These are phyloP conservation scores for Mortierella hygrophila DNA, from an alignment of 192 early-diverging fungal genomes.

Conservation along the genomic window DNA sequence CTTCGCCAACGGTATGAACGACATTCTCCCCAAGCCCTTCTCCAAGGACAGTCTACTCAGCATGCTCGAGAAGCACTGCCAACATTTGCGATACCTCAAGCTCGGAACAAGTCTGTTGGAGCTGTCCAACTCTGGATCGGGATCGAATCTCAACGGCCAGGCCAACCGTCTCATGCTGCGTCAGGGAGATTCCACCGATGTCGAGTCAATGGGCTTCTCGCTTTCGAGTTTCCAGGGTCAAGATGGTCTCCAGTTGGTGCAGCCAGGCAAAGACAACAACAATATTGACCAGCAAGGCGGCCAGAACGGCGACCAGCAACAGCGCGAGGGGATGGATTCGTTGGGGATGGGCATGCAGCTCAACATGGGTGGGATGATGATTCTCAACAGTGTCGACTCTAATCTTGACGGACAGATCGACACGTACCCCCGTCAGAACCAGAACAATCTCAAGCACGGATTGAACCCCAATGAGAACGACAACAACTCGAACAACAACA, in stretches of 20 bases:
- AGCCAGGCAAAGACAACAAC: neutral
- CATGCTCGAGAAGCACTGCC: constrained; percentile 69
- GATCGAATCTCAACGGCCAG: constrained; percentile 6
- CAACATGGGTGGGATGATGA: constrained; percentile 33
- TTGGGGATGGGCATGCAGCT: constrained; percentile 28
- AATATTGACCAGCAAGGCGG: constrained; percentile 9
- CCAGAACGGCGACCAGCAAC: constrained; percentile 7
- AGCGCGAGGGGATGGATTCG: constrained; percentile 11
- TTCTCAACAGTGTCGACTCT: constrained; percentile 29
- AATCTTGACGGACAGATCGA: neutral
- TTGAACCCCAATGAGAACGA: constrained; percentile 6
- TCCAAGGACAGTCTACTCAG: constrained; percentile 56
- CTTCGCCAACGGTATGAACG: constrained; percentile 76
- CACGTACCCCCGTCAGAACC: neutral
- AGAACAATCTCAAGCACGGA: constrained; percentile 22
- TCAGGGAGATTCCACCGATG: constrained; percentile 7
- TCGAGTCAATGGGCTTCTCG: constrained; percentile 17
- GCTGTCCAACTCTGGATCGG: neutral
- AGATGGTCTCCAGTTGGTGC: constrained; percentile 11
- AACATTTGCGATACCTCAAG: constrained; percentile 55
- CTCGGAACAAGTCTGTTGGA: constrained; percentile 26
- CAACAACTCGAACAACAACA: neutral
- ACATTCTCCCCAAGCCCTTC: constrained; percentile 79
- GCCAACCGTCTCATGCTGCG: constrained; percentile 31
- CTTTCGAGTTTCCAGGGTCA: constrained; percentile 22